These are phyloP conservation scores for Filobasidium floriforme DNA, from an alignment of 768 basidiomycete genomes.

Conservation along the genomic window DNA sequence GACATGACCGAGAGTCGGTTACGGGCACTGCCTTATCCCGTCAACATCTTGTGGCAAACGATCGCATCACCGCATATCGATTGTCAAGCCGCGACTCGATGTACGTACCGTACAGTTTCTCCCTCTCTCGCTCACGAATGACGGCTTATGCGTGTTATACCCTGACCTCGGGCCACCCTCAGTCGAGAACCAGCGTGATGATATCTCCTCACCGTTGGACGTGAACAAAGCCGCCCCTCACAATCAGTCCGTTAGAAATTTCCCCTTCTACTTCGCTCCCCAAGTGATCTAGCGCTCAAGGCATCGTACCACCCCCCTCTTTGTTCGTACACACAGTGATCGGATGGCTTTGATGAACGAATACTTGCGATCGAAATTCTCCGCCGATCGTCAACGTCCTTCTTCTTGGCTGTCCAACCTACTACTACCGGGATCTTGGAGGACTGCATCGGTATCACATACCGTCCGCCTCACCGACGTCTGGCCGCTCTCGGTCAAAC, in stretches of 20 bases:
- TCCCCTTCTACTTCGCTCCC: too few species aligned
- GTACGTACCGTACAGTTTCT: too few species aligned
- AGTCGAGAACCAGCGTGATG: slow-evolving; percentile 1
- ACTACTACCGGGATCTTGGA: neutral
- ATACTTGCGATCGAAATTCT: slow-evolving; percentile 4
- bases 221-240: neutral
- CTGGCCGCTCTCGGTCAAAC: slow-evolving; percentile 3
- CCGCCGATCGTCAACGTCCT: neutral
- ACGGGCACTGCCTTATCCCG: neutral
- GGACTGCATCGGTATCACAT: neutral
- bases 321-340: too few species aligned
- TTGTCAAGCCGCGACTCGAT: neutral
- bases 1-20: neutral
- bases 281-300: too few species aligned
- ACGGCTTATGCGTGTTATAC: too few species aligned
- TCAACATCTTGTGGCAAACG: neutral
- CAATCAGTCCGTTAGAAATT: slow-evolving; percentile 10
- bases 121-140: too few species aligned
- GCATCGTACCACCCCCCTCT: too few species aligned
- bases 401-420: neutral
- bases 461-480: neutral
- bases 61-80: slow-evolving; percentile 1
- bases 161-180: too few species aligned
- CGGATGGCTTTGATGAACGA: slow-evolving; percentile 3
- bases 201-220: slow-evolving; percentile 2